Evolutionary conservation across 164 flowering plant genomes (phyloP).

Genomic region (Magnolia changhungtana): DNA sequence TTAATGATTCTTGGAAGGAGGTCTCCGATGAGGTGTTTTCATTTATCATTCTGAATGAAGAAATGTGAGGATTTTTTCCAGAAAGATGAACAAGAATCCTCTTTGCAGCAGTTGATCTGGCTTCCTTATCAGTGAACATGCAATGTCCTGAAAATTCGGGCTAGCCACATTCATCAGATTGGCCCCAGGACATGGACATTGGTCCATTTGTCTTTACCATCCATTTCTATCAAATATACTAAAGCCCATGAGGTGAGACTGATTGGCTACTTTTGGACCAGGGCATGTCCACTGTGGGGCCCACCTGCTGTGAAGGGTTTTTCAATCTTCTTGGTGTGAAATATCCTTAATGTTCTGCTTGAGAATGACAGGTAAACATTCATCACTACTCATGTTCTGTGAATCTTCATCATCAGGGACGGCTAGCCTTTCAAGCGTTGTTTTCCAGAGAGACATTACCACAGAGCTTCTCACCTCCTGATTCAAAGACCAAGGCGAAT

Average conservation of each 20-base stretch:
- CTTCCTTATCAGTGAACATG: not conserved
- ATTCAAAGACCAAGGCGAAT: constrained; percentile 23
- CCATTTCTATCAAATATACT: too few species aligned
- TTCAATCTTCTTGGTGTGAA: too few species aligned
- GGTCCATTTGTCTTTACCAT: too few species aligned
- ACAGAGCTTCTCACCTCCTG: constrained; percentile 79
- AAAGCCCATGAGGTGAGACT: too few species aligned
- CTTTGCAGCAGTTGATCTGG: not conserved
- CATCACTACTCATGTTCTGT: constrained; percentile 4
- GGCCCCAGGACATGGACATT: not conserved
- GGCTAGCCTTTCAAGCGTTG: constrained; percentile 83
- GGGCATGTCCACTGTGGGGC: too few species aligned
- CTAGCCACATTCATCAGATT: not conserved
- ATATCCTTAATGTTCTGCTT: too few species aligned
- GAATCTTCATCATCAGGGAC: constrained; percentile 54
- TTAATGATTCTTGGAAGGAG: constrained; percentile 79
- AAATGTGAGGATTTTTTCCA: not conserved
- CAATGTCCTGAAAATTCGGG: not conserved
- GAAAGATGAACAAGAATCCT: not conserved
- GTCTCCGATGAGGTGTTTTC: constrained; percentile 82
- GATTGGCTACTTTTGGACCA: too few species aligned
- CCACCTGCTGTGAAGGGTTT: too few species aligned
- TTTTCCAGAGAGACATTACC: constrained; percentile 77
- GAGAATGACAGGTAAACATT: too few species aligned
- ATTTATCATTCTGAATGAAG: not conserved